Evolutionary conservation across 441 rosid genomes (phyloP).

Genomic region (Erysimum pusillum): DNA sequence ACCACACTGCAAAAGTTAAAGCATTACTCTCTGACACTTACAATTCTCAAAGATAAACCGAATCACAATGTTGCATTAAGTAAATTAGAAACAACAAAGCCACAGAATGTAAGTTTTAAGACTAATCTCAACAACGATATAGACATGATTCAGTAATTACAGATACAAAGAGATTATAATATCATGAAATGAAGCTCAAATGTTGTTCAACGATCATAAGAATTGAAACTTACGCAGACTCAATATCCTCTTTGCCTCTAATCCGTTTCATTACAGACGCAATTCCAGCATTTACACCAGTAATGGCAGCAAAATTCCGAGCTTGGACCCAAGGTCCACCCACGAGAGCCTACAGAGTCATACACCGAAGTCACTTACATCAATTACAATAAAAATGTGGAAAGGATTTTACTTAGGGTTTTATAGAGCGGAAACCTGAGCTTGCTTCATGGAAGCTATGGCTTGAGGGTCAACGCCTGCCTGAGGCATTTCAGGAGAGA

Average conservation of each 20-base stretch:
- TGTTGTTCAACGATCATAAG: neutral
- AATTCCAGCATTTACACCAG: conserved; percentile 94
- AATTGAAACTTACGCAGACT: conserved; percentile 57
- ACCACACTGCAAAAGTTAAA: conserved; percentile 68
- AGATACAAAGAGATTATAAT: neutral
- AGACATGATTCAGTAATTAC: neutral
- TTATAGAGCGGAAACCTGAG: conserved; percentile 61
- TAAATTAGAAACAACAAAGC: no score
- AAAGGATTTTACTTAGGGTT: neutral
- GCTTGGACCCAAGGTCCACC: conserved; percentile 96
- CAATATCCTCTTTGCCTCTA: conserved; percentile 96
- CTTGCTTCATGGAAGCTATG: conserved; percentile 85
- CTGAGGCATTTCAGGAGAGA: conserved; percentile 58
- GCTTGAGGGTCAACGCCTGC: conserved; percentile 62
- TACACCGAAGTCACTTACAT: neutral
- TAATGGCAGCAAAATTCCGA: conserved; percentile 93
- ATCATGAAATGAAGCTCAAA: neutral
- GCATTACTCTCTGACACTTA: conserved; percentile 7
- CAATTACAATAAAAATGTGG: no score
- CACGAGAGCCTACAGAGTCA: conserved; percentile 66
- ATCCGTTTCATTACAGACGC: conserved; percentile 82
- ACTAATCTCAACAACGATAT: neutral
- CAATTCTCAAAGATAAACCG: conserved; percentile 8
- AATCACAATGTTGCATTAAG: neutral
- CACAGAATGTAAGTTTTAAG: neutral